Evolutionary conservation across 257 asterid genomes (phyloP).

Genomic region (Solanum peruvianum): DNA sequence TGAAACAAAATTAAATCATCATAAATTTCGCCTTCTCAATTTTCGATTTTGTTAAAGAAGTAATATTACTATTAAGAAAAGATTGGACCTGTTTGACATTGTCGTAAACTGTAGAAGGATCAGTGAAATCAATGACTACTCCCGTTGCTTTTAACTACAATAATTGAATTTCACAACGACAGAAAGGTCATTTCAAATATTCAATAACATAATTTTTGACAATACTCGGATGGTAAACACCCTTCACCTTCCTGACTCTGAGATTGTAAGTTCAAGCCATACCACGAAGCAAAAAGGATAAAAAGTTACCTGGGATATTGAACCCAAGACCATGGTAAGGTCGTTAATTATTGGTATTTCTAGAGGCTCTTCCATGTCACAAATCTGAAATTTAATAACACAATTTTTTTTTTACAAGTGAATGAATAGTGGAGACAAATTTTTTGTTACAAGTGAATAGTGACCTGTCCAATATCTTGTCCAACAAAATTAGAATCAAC

Average conservation of each 20-base stretch:
- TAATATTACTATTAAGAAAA: not conserved
- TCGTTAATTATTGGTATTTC: conserved; percentile 78
- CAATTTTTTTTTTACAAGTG: not conserved
- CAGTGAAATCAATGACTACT: conserved; percentile 85
- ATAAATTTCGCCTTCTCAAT: not conserved
- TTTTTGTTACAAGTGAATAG: not conserved
- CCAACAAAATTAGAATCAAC: conserved; percentile 65
- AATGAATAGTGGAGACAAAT: not conserved
- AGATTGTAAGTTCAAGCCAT: not conserved
- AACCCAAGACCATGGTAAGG: conserved; percentile 78
- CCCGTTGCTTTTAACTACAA: conserved; percentile 52
- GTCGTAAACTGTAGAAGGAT: conserved; percentile 72
- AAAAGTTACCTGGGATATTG: conserved; percentile 60
- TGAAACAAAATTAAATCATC: not conserved
- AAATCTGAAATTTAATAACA: conserved; percentile 25
- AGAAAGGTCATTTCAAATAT: not conserved
- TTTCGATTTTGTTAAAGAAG: not conserved
- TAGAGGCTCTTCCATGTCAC: conserved; percentile 83
- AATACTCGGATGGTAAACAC: not conserved
- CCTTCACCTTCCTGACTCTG: not conserved
- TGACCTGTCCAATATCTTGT: conserved; percentile 74
- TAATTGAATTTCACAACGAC: not conserved
- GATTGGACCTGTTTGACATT: conserved; percentile 72
- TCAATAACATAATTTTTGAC: not conserved
- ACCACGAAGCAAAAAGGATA: not conserved